phyloP scores from a whole-genome alignment of 2,329 filamentous ascomycete species.

The Hypoxylon sp. region DNA sequence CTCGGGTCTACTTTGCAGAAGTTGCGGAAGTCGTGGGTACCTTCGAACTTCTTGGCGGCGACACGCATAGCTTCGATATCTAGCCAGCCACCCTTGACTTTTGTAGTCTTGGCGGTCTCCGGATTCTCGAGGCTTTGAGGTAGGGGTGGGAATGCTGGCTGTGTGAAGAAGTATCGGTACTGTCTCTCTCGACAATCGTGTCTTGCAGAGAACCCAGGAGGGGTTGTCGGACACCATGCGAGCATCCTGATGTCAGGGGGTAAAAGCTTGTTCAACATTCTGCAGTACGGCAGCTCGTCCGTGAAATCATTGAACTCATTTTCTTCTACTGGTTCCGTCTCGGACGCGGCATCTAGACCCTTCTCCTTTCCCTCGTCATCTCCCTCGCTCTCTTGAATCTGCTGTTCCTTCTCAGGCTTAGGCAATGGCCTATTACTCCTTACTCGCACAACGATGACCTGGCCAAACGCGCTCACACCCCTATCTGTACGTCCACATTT shows the following conservation, averaged over 20 bases:
- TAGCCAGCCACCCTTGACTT: constrained; percentile 79
- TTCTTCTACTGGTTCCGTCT: constrained; percentile 42
- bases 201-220: constrained; percentile 85
- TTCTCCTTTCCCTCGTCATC: constrained; percentile 42
- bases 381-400: constrained; percentile 43
- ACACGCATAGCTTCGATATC: constrained; percentile 89
- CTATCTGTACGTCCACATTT: constrained; percentile 95
- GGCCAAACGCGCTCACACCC: constrained; percentile 96
- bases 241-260: constrained; percentile 91
- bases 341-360: constrained; percentile 18
- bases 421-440: constrained; percentile 80
- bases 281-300: constrained; percentile 88
- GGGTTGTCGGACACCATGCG: constrained; percentile 91
- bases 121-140: constrained; percentile 68
- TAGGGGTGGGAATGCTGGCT: constrained; percentile 84
- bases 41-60: constrained; percentile 85
- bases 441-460: constrained; percentile 88
- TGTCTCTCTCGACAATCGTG: constrained; percentile 93
- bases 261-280: constrained; percentile 87
- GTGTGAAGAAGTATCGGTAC: constrained; percentile 98
- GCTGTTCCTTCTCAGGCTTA: constrained; percentile 53
- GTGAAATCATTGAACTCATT: constrained; percentile 74
- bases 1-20: constrained; percentile 93
- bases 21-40: constrained; percentile 94
- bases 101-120: constrained; percentile 43